Evolutionary conservation across 306 rosid genomes (phyloP), one percentile per base, ranked within the genome.

Genomic region (Coriaria nepalensis): DNA sequence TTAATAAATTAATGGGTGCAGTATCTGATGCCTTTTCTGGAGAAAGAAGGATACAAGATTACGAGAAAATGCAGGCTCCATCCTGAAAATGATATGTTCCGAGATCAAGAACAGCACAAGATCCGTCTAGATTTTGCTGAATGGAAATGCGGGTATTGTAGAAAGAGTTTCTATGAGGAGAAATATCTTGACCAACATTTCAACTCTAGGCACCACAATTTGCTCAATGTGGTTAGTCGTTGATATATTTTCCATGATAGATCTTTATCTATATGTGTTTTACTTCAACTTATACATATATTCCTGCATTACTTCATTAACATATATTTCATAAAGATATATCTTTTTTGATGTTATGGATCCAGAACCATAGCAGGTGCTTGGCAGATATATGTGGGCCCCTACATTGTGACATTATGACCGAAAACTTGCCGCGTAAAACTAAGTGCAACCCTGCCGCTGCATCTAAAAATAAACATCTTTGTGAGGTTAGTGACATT

Each of bases 361-460:
- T 55, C 77, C 77, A 83, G 94, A 83, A 62, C 66, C 75, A 79
- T 57, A 61, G 77, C 54, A 67, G 58, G 69, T 83, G 94, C 78
- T 67, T 83, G 67, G 86, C 90, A 56, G 81, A 83, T 62, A 52
- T 65, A 49, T 83, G 94, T 57, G 94, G 90, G 15, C 86, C 94
- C 2, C 63, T 83, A 59, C 90, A 83, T 58, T 79, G 94, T 68
- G 86, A 83, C 57, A 64, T 49, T 35, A 72, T 49, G 29, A 62
- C 70, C 58, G 76, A 66, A 64, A 64, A 68, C n/a, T 54, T 56
- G 12, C 65, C 71, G 11, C 69, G 66, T 44, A 83, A 74, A 58
- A 69, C 80, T 10, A 83, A 74, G 67, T 83, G 94, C 78, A 79
- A 80, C 61, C 78, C 94, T 47, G 75, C 90, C 37, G 90, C 94